Base-by-base conservation (phyloP, 2,329 filamentous ascomycete genomes). In the Lizonia empirigonia region DNA sequence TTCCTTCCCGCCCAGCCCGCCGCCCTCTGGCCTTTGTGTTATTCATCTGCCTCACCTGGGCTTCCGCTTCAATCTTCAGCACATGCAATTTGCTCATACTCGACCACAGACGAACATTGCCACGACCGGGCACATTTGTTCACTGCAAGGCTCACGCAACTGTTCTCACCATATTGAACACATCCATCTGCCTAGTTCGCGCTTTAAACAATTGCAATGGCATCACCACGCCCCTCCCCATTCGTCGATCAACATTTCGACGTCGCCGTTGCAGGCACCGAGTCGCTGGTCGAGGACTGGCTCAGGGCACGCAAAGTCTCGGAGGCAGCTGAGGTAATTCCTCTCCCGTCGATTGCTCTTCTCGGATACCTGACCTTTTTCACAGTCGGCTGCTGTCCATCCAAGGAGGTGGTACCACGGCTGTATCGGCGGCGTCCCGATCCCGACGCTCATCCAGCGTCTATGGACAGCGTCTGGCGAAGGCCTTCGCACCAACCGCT, bases 401-500 rank as follows among this genome's bases (percentile, higher is more conserved):
- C 22, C 27, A 7, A 52, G 33, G 33, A 42, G 36, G 2, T 47
- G 49, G 49, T 41, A 46, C 22, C 22, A 37, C 32, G 42, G 32
- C 44, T 35, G 32, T 27, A 44, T 52, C 18, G 32, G 38, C 10
- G 49, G 49, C 37, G 33, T 52, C 12, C 49, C 49, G 6, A 24
- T 52, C 2, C 26, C 16, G 5, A 42, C 42, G 7, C 33, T 47
- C 5, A 10, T 47, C 12, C 44, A 29, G 23, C 32, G 37, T 22
- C 7, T 42, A 5, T 52, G 26, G 26, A 34, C 23, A 13, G 45
- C 19, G 10, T 37, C 44, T 12, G 16, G 38, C 15, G 42, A 52
- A n/a, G 42, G 42, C 3, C 40, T 52, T 23, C 49, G 49, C 37
- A 39, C 32, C 9, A 52, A 52, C 33, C 37, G 49, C 15, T 52